Conservation (phyloP, 805 yeast genomes). For the Pichia occidentalis region DNA sequence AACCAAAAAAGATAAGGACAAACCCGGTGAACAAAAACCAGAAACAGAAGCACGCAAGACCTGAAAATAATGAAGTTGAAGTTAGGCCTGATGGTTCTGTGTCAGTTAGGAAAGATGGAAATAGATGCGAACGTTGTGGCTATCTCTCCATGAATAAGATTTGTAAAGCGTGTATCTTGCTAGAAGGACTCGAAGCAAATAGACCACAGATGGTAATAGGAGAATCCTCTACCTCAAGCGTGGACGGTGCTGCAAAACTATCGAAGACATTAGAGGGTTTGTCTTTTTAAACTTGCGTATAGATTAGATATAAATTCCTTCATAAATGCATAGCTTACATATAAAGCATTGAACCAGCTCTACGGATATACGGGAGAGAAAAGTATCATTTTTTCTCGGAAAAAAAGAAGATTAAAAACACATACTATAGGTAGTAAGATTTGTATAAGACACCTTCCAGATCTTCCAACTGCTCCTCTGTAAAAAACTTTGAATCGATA, state of each 20-base stretch:
- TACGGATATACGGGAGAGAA: too few relatives aligned
- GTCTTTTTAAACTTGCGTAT: conserved; percentile 42
- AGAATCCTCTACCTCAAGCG: conserved; percentile 32
- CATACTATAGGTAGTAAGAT: conserved; percentile 72
- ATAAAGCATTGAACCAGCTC: too few relatives aligned
- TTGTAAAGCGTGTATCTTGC: conserved; percentile 87
- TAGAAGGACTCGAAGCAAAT: conserved; percentile 75
- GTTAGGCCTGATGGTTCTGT: conserved; percentile 60
- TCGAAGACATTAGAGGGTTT: conserved; percentile 58
- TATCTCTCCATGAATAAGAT: conserved; percentile 80
- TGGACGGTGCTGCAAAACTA: conserved; percentile 59
- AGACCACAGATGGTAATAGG: conserved; percentile 63
- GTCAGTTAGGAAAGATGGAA: conserved; percentile 44
- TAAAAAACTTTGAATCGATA: conserved; percentile 69
- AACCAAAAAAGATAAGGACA: conserved; percentile 45
- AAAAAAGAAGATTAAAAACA: not conserved
- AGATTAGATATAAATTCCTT: too few relatives aligned
- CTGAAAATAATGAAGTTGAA: conserved; percentile 38
- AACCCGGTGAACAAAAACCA: not conserved
- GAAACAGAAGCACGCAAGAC: conserved; percentile 19
- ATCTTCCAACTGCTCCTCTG: conserved; percentile 75
- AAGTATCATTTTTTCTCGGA: too few relatives aligned
- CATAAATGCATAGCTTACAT: too few relatives aligned
- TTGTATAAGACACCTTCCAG: conserved; percentile 92
- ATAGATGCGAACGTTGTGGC: conserved; percentile 83